Evolutionary conservation across 352 stramenopile genomes (phyloP).

Genomic region (Globisporangium camurandrum): DNA sequence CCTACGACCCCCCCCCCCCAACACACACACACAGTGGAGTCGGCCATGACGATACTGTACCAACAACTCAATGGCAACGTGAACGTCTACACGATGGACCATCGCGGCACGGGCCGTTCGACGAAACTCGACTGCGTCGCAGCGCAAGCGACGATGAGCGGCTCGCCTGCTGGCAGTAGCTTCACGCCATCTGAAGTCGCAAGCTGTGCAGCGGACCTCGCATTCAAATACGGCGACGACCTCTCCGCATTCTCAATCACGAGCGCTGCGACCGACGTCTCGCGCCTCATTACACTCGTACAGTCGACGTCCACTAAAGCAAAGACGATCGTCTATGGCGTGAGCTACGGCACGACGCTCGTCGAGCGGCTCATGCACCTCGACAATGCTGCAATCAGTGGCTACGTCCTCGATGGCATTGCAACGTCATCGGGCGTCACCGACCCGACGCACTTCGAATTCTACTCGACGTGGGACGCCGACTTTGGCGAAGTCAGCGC

Average conservation of each 20-base stretch:
- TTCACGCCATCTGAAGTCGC: conserved; percentile 21
- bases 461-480: conserved; percentile 28
- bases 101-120: conserved; percentile 39
- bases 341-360: conserved; percentile 39
- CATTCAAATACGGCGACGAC: conserved; percentile 27
- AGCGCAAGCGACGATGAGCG: conserved; percentile 23
- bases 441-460: conserved; percentile 18
- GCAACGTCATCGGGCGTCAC: conserved; percentile 22
- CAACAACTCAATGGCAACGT: conserved; percentile 19
- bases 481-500: conserved; percentile 31
- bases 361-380: conserved; percentile 45
- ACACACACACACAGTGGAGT: conserved; percentile 22
- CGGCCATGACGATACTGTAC: conserved; percentile 22
- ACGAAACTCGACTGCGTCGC: conserved; percentile 32
- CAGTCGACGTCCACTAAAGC: neutral
- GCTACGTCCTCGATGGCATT: conserved; percentile 43
- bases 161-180: conserved; percentile 16
- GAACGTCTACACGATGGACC: conserved; percentile 53
- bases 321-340: neutral
- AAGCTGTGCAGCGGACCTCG: conserved; percentile 26
- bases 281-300: conserved; percentile 19
- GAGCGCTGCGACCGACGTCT: conserved; percentile 28
- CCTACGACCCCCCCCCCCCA: too few relatives aligned
- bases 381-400: conserved; percentile 21
- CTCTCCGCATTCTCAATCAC: conserved; percentile 39